These are phyloP conservation scores for Spathaspora sp. DNA, from an alignment of 1,139 yeast species.

Conservation along the genomic window DNA sequence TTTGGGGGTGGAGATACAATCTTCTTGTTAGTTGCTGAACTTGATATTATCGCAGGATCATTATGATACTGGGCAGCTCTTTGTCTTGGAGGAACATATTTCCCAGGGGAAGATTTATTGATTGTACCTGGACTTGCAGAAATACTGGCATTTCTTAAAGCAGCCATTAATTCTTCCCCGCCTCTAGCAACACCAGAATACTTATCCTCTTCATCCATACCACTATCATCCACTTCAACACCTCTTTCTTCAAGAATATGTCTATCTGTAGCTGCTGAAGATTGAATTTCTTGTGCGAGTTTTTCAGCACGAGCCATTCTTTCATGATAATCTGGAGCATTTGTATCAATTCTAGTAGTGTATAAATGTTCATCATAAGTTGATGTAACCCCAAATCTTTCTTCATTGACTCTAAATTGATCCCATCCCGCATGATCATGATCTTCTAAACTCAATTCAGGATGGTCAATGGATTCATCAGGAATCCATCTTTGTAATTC, in stretches of 20 bases:
- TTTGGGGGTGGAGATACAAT: slow-evolving; percentile 5
- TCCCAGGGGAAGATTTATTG: slow-evolving; percentile 23
- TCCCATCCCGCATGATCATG: slow-evolving; percentile 66
- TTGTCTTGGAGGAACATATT: slow-evolving; percentile 65
- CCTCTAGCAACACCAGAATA: slow-evolving; percentile 83
- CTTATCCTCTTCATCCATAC: slow-evolving; percentile 92
- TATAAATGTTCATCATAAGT: slow-evolving; percentile 87
- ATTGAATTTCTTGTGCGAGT: slow-evolving; percentile 81
- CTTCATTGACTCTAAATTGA: slow-evolving; percentile 87
- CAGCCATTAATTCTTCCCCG: slow-evolving; percentile 67
- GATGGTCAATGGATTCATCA: slow-evolving; percentile 41
- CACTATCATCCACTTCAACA: slow-evolving; percentile 70
- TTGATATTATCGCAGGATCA: slow-evolving; percentile 78
- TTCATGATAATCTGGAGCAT: slow-evolving; percentile 70
- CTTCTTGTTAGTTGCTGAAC: slow-evolving; percentile 32
- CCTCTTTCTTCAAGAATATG: slow-evolving; percentile 96
- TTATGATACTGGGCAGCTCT: slow-evolving; percentile 62
- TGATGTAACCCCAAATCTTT: slow-evolving; percentile 84
- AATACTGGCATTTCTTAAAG: slow-evolving; percentile 41
- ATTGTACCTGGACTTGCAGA: slow-evolving; percentile 9
- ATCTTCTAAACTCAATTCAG: slow-evolving; percentile 43
- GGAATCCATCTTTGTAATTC: slow-evolving; percentile 89
- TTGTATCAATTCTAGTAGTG: slow-evolving; percentile 78
- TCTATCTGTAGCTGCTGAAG: slow-evolving; percentile 63
- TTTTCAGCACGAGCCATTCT: slow-evolving; percentile 70